phyloP scores from a whole-genome alignment of 164 flowering plant genomes.

The Taxillus chinensis region DNA sequence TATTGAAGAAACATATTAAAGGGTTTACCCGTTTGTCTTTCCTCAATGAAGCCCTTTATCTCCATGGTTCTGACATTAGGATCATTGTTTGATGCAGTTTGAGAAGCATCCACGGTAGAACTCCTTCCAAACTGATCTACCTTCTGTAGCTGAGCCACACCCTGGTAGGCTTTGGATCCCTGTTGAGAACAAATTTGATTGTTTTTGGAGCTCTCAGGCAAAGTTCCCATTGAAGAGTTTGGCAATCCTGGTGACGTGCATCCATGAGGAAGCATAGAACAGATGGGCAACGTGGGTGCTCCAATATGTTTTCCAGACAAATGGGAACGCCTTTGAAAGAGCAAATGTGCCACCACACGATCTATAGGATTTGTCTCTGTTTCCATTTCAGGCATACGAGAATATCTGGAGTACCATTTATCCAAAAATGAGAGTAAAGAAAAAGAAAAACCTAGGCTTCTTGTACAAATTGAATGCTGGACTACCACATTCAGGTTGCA shows the following conservation, averaged over 20 bases:
- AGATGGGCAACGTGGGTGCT: conserved; percentile 35
- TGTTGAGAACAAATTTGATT: conserved; percentile 14
- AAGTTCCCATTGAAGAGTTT: conserved; percentile 15
- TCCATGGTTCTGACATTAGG: conserved; percentile 15
- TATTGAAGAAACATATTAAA: conserved; percentile 27
- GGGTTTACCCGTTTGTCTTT: conserved; percentile 30
- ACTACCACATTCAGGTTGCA: too few species aligned
- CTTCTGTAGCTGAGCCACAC: conserved; percentile 14
- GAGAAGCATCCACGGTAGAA: conserved; percentile 22
- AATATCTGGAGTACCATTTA: conserved; percentile 22
- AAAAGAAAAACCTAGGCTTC: too few species aligned
- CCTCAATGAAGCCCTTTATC: conserved; percentile 22
- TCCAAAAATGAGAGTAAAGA: neutral
- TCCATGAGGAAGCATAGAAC: conserved; percentile 22
- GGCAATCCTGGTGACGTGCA: conserved; percentile 13
- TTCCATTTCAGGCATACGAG: conserved; percentile 37
- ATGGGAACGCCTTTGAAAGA: conserved; percentile 60
- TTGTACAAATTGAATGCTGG: too few species aligned
- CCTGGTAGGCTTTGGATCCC: conserved; percentile 19
- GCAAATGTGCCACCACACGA: conserved; percentile 74
- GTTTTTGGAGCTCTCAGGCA: conserved; percentile 17
- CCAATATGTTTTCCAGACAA: conserved; percentile 26
- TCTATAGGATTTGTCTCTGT: conserved; percentile 82
- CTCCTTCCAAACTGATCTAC: conserved; percentile 19
- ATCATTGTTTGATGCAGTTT: conserved; percentile 29